Base-by-base conservation (phyloP, 2,329 filamentous ascomycete genomes). In the Cercospora beticola region DNA sequence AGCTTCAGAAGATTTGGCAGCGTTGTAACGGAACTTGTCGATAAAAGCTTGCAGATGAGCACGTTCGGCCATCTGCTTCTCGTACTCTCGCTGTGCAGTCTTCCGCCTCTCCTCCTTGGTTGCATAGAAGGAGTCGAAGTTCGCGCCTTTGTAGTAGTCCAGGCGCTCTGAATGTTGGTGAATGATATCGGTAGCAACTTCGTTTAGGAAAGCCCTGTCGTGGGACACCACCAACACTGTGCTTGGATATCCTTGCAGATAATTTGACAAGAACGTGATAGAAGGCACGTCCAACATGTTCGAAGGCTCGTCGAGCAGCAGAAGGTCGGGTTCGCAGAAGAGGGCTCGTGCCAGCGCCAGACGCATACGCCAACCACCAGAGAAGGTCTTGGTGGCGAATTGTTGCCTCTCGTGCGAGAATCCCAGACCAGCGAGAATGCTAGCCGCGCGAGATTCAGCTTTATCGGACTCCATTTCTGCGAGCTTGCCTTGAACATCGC, bases 381-480 rank as follows among this genome's bases (percentile, higher is more conserved):
- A 99, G 83, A 99, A 99, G 5, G 94, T 98, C 86, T 92, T 98
- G 65, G 95, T 99, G 16, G 95, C 90, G 78, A 87, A 93, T 75
- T 97, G 92, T 78, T 99, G 95, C 72, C 93, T 87, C 81, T 98
- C 95, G 21, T 92, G 81, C 0, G 95, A 98, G 87, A 99, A 99
- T 75, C 95, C 95, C 68, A 99, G 89, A 87, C 95, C 95, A 68
- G 95, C 94, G 64, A 99, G 86, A 78, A 99, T 99, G 81, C 92
- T 97, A 62, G 95, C 95, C 58, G 95, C 95, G 78, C 95, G 87
- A 72, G 95, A 92, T 78, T 99, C 95, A 68, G 95, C 95, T 83
- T 97, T 98, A 83, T 99, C 95, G 0, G 95, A 97, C 78, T 99
- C 95, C 95, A 99, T 99, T 81, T 99, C 95, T 21, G 94, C 88